Base-by-base conservation (phyloP, 2,329 filamentous ascomycete species). In the Verticillium tricorpus region DNA sequence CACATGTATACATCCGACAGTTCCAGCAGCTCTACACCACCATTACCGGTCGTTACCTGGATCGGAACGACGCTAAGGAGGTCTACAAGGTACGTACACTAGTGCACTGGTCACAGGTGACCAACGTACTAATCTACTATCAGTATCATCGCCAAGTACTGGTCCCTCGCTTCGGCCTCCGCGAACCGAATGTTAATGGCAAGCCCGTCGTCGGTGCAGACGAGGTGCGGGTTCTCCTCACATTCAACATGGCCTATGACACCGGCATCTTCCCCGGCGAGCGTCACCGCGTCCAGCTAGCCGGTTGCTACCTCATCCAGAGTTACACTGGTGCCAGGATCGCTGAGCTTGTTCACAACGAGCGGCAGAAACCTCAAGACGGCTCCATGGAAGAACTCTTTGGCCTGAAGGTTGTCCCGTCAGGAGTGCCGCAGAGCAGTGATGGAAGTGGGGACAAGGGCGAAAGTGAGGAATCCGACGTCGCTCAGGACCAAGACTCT, bases 161-260 rank as follows among this genome's bases (percentile, higher is more conserved):
- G 2, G 57, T 73, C 37, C 67, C 67, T 39, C 55, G 35, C 45
- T 73, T 70, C 32, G 19, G 59, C n/a, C 63, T 71, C 25, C 60
- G 60, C 17, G 50, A 63, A 9, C 68, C 63, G 0, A 73, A 72
- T 52, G 65, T 66, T 15, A 25, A 69, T 56, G 58, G 66, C 17
- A 71, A 72, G 62, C 65, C 60, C 19, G 68, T 73, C 6, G 60
- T 70, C 5, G 67, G 67, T 37, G 59, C 64, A 2, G 58, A 68
- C 50, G 64, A 64, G 58, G 60, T 72, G 5, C 56, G 62, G 19
- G 59, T 66, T 8, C 65, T 75, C 15, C 61, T 70, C 2, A 68
- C 56, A 0, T 74, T 73, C 14, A 75, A 74, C 35, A 71, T 73
- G 32, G 57, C 60, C 1, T 74, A 71, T 58, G 56, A 75, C 55